Conservation (phyloP, 2,329 filamentous ascomycete species). For the Colletotrichum aenigma region DNA sequence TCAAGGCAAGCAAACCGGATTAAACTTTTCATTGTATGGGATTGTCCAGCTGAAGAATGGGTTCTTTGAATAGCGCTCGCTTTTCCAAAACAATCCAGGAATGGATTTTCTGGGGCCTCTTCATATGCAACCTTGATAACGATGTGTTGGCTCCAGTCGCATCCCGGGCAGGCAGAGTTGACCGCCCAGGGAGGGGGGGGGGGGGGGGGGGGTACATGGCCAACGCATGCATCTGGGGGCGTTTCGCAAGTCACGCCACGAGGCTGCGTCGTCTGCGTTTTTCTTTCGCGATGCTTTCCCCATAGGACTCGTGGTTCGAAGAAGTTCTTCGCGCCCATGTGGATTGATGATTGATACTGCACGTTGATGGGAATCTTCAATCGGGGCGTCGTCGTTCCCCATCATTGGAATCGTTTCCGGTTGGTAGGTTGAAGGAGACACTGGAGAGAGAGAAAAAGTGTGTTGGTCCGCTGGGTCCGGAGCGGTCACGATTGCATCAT, state of each 20-base stretch:
- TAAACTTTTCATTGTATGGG: neutral
- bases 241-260: neutral
- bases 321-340: neutral
- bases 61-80: neutral
- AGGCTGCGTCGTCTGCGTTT: neutral
- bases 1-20: neutral
- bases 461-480: neutral
- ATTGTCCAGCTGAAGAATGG: neutral
- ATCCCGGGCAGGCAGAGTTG: neutral
- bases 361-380: neutral
- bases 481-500: neutral
- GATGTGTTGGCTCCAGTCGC: slow-evolving; percentile 18
- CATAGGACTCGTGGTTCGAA: neutral
- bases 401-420: neutral
- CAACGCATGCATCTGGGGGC: slow-evolving; percentile 1
- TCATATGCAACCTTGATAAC: neutral
- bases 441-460: neutral
- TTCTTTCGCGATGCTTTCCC: neutral
- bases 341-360: neutral
- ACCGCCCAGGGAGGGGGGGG: slow-evolving; percentile 5
- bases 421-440: neutral
- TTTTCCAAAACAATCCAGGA: neutral
- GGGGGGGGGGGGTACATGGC: slow-evolving; percentile 1
- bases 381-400: neutral
- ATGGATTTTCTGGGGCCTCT: neutral